Percentiles rank a stretch among this genome's conserved stretches.
Conservation (phyloP, 2,329 filamentous ascomycete species). For the Boeremia lycopersici region DNA sequence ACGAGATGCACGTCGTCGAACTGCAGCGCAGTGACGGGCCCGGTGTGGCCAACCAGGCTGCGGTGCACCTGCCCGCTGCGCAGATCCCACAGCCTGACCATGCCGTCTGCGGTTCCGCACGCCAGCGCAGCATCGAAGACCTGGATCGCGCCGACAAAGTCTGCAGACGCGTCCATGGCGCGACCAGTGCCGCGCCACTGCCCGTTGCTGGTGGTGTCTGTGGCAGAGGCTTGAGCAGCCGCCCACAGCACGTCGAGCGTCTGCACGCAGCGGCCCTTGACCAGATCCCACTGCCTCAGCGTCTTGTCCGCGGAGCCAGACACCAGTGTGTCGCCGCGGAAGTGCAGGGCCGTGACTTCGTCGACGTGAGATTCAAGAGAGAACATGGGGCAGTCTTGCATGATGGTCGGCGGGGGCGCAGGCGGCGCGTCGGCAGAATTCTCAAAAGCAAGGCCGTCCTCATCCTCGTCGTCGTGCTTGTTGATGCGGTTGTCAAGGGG, state of each 20-base stretch:
- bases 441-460: constrained; percentile 71
- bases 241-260: constrained; percentile 98
- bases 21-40: constrained; percentile 89
- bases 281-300: constrained; percentile 94
- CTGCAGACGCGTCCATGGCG: constrained; percentile 70
- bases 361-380: constrained; percentile 89
- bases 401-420: constrained; percentile 71
- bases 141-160: constrained; percentile 93
- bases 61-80: constrained; percentile 96
- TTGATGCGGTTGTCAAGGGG: constrained; percentile 64
- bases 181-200: constrained; percentile 77
- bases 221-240: constrained; percentile 82
- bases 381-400: constrained; percentile 88
- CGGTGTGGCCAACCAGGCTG: constrained; percentile 93
- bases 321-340: constrained; percentile 85
- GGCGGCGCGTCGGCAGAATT: constrained; percentile 74
- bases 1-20: constrained; percentile 96
- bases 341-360: constrained; percentile 92
- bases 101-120: constrained; percentile 94
- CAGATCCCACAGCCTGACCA: constrained; percentile 96
- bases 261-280: constrained; percentile 96
- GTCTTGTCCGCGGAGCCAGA: constrained; percentile 98
- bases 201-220: constrained; percentile 60
- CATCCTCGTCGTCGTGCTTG: constrained; percentile 48
- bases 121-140: constrained; percentile 95